phyloP scores from a whole-genome alignment of 2,329 filamentous ascomycete species.

The Fusarium nelsonii region DNA sequence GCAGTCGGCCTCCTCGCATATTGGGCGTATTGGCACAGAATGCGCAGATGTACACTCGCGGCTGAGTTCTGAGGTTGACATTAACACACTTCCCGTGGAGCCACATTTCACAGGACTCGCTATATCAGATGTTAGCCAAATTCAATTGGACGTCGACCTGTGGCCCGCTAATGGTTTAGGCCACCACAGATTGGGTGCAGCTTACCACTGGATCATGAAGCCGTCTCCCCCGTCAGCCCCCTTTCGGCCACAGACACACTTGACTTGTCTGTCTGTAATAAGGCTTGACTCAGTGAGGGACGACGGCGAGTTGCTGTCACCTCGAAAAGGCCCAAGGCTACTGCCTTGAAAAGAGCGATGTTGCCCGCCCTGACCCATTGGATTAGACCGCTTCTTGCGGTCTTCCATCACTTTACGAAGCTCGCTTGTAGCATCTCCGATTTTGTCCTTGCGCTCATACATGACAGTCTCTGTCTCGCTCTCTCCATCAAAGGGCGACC shows the following conservation, averaged over 20 bases:
- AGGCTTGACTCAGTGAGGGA: conserved; percentile 64
- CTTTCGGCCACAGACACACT: conserved; percentile 68
- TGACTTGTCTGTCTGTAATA: conserved; percentile 58
- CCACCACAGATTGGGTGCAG: conserved; percentile 14
- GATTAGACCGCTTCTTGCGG: conserved; percentile 59
- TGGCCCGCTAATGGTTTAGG: background rate
- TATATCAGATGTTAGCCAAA: conserved; percentile 50
- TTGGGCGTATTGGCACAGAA: conserved; percentile 73
- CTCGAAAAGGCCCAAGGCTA: conserved; percentile 50
- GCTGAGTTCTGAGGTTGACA: conserved; percentile 67
- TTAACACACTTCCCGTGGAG: conserved; percentile 74
- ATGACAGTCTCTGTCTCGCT: conserved; percentile 72
- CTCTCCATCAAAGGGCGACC: conserved; percentile 58
- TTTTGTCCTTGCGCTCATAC: conserved; percentile 58
- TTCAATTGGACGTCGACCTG: conserved; percentile 2
- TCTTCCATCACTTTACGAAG: conserved; percentile 69
- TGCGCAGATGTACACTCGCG: conserved; percentile 72
- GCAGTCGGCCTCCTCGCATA: conserved; percentile 62
- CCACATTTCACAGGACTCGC: conserved; percentile 74
- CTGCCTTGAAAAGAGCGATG: conserved; percentile 53
- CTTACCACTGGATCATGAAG: conserved; percentile 75
- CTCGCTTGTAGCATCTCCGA: conserved; percentile 71
- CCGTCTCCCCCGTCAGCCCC: conserved; percentile 60
- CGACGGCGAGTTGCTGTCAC: conserved; percentile 63
- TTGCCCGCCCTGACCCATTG: conserved; percentile 50